These are phyloP conservation scores for Aspergillus cejpii DNA, from an alignment of 2,329 filamentous ascomycete species.

Conservation along the genomic window DNA sequence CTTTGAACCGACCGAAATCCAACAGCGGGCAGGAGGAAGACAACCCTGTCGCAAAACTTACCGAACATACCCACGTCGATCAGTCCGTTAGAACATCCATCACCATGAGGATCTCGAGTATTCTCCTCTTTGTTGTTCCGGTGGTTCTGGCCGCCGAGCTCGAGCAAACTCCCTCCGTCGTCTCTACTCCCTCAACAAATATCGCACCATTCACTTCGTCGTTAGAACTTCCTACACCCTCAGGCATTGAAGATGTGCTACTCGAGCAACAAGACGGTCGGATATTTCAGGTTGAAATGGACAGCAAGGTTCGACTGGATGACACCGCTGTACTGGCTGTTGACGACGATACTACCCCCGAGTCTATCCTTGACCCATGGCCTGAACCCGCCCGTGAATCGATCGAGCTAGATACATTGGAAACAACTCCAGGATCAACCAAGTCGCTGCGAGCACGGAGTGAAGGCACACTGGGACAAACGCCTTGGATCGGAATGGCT, in stretches of 20 bases:
- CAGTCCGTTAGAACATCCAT: neutral
- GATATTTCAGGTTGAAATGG: conserved; percentile 3
- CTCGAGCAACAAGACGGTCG: conserved; percentile 5
- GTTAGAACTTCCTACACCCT: conserved; percentile 8
- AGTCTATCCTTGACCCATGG: conserved; percentile 26
- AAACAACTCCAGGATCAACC: conserved; percentile 16
- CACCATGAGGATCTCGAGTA: conserved; percentile 16
- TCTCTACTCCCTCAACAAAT: conserved; percentile 15
- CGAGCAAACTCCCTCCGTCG: conserved; percentile 26
- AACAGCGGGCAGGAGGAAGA: too few relatives aligned
- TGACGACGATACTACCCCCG: conserved; percentile 9
- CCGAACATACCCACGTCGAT: neutral
- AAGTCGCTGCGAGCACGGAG: conserved; percentile 31
- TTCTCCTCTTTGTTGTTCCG: conserved; percentile 18
- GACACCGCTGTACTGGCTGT: conserved; percentile 1
- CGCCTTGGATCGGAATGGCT: conserved; percentile 39
- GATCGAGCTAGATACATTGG: conserved; percentile 28
- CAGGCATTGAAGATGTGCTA: conserved; percentile 5
- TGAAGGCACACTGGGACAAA: conserved; percentile 36
- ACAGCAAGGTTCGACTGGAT: neutral
- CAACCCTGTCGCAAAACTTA: neutral
- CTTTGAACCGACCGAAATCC: too few relatives aligned
- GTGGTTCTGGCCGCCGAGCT: conserved; percentile 18
- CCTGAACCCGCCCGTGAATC: conserved; percentile 21
- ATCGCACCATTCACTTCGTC: conserved; percentile 13